A percentile compares a stretch with the other conserved stretches of the same genome.
Conservation (phyloP, 768 basidiomycete genomes). For the Tubosaeta sp. region DNA sequence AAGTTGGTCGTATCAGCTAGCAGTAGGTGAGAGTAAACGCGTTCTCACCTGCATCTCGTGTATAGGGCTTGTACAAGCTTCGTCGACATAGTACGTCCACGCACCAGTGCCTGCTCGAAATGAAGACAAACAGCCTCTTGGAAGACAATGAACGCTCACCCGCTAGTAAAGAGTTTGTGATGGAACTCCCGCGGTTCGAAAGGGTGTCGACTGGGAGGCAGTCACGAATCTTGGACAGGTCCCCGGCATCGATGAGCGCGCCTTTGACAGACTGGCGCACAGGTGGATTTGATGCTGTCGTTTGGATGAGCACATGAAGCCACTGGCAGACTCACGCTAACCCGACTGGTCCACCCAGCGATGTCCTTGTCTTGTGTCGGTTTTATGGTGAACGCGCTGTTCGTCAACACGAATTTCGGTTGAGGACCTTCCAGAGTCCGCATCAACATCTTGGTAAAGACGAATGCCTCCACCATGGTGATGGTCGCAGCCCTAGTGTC, state of each 20-base stretch:
- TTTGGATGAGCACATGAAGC: neutral
- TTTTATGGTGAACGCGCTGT: constrained; percentile 16
- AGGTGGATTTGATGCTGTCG: constrained; percentile 48
- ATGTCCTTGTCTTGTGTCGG: constrained; percentile 67
- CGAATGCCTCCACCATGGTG: constrained; percentile 15
- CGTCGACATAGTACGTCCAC: constrained; percentile 79
- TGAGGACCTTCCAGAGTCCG: constrained; percentile 2
- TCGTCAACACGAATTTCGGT: constrained; percentile 3
- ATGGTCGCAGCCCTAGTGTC: constrained; percentile 58
- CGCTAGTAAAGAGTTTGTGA: constrained; percentile 72
- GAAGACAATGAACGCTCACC: constrained; percentile 36
- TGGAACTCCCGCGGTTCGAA: constrained; percentile 84
- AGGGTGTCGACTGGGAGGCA: constrained; percentile 56
- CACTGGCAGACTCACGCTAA: constrained; percentile 48
- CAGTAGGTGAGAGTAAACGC: neutral
- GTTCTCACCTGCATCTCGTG: constrained; percentile 80
- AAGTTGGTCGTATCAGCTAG: constrained; percentile 2
- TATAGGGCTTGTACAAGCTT: constrained; percentile 61
- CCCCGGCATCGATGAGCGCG: constrained; percentile 77
- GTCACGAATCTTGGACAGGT: constrained; percentile 58
- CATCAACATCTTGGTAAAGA: neutral
- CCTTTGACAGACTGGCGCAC: constrained; percentile 56
- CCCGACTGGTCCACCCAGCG: constrained; percentile 91
- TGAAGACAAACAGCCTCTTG: neutral
- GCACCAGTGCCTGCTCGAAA: constrained; percentile 62